Conservation (phyloP, 75 land plant genomes). For the Larix kaempferi region DNA sequence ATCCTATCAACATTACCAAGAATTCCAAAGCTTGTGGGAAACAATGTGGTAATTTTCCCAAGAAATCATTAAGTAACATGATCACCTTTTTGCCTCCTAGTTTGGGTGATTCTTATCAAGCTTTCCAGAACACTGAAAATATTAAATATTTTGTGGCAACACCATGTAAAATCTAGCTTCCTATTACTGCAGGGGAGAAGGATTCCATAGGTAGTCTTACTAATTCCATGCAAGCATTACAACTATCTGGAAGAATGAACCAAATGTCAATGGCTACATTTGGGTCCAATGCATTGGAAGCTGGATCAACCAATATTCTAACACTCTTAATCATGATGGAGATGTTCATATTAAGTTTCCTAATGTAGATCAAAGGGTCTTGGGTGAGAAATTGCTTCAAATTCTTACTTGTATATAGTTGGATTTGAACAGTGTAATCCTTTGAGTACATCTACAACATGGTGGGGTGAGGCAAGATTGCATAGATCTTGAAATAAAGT, state of each 20-base stretch:
- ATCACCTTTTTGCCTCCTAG: neutral
- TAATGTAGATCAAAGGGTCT: constrained; percentile 2
- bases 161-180: neutral
- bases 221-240: neutral
- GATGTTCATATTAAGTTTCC: neutral
- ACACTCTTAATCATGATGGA: neutral
- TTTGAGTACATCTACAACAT: neutral
- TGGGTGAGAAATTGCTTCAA: constrained; percentile 1
- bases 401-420: neutral
- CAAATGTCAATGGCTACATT: neutral
- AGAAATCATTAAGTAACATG: neutral
- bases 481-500: neutral
- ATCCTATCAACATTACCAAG: too few species aligned
- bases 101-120: neutral
- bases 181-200: neutral
- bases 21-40: too few species aligned
- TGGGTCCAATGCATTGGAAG: neutral
- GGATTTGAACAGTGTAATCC: neutral
- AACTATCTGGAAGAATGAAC: neutral
- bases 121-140: neutral
- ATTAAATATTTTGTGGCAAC: neutral
- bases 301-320: neutral
- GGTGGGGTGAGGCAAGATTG: constrained; percentile 9
- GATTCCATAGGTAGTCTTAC: neutral
- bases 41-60: too few species aligned